phyloP scores from a whole-genome alignment of 495 filamentous ascomycete genomes.

The Diplogelasinospora grovesii region DNA sequence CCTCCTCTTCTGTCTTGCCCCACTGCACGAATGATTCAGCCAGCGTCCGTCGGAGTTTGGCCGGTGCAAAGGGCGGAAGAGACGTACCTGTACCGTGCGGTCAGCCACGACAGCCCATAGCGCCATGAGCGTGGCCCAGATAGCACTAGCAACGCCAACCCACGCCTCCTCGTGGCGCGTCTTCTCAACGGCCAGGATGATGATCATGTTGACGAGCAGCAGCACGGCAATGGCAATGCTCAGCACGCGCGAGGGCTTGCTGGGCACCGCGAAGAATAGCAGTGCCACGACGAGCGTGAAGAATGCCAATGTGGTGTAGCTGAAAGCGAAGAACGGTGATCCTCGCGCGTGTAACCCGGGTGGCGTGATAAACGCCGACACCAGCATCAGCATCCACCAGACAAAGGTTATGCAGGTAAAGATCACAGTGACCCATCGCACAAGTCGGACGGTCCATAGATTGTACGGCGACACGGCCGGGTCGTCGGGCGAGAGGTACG shows the following conservation, averaged over 20 bases:
- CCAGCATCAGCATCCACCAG: constrained; percentile 86
- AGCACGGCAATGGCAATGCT: constrained; percentile 60
- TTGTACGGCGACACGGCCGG: constrained; percentile 96
- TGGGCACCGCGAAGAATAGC: constrained; percentile 80
- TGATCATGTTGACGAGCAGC: constrained; percentile 69
- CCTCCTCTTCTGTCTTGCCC: constrained; percentile 89
- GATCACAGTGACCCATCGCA: constrained; percentile 65
- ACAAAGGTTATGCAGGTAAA: constrained; percentile 68
- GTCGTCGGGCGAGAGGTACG: constrained; percentile 84
- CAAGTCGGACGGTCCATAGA: constrained; percentile 75
- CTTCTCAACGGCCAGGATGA: constrained; percentile 65
- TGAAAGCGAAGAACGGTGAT: constrained; percentile 83
- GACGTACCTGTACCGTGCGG: constrained; percentile 51
- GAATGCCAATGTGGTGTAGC: constrained; percentile 65
- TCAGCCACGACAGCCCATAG: constrained; percentile 37
- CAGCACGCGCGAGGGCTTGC: constrained; percentile 63
- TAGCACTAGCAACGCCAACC: constrained; percentile 77
- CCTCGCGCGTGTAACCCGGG: constrained; percentile 79
- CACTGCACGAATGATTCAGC: constrained; percentile 52
- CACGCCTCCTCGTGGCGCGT: constrained; percentile 80
- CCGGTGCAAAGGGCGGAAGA: no score
- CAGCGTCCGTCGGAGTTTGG: no score
- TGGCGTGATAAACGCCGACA: constrained; percentile 81
- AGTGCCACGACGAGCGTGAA: constrained; percentile 70
- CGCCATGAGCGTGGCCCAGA: constrained; percentile 55